Percentiles rank a stretch among this genome's conserved stretches.
These are phyloP conservation scores for Ustilago vetiveriae DNA, from an alignment of 1,284 basidiomycete genomes.

Conservation along the genomic window DNA sequence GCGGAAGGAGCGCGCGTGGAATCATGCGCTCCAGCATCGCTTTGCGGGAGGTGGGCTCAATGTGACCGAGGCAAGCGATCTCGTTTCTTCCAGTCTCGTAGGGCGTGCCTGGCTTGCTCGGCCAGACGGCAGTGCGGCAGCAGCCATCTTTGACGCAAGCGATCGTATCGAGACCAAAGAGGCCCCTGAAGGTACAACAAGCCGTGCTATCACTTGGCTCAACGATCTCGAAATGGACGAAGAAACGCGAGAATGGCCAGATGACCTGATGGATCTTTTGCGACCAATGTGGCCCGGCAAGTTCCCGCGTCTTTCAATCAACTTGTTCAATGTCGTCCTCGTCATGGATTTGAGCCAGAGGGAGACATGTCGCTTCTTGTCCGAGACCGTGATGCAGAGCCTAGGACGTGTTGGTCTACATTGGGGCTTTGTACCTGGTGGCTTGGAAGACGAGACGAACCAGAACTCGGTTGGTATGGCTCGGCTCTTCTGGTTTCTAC, in stretches of 20 bases:
- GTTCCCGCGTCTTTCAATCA: conserved; percentile 55
- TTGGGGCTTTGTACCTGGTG: conserved; percentile 60
- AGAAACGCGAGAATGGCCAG: conserved; percentile 32
- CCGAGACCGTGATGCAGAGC: conserved; percentile 49
- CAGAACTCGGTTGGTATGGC: conserved; percentile 37
- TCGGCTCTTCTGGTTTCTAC: conserved; percentile 52
- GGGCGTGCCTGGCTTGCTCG: conserved; percentile 33
- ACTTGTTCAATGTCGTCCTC: conserved; percentile 62
- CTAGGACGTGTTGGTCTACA: conserved; percentile 50
- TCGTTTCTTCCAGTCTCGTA: conserved; percentile 70
- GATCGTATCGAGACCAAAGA: conserved; percentile 50
- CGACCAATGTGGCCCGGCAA: conserved; percentile 57
- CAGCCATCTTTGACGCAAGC: conserved; percentile 60
- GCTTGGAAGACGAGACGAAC: conserved; percentile 34
- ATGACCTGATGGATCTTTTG: conserved; percentile 42
- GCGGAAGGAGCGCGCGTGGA: conserved; percentile 77
- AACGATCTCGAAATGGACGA: conserved; percentile 88
- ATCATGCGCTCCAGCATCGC: conserved; percentile 66
- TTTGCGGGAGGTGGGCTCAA: conserved; percentile 77
- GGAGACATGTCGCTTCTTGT: conserved; percentile 49
- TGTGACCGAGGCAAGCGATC: conserved; percentile 75
- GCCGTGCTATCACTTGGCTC: conserved; percentile 80
- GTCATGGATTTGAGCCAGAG: conserved; percentile 53
- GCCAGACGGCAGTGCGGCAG: conserved; percentile 66
- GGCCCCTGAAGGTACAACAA: background rate